These are phyloP conservation scores for Rhodotorula sp. DNA, from an alignment of 1,284 basidiomycete genomes.

Conservation along the genomic window DNA sequence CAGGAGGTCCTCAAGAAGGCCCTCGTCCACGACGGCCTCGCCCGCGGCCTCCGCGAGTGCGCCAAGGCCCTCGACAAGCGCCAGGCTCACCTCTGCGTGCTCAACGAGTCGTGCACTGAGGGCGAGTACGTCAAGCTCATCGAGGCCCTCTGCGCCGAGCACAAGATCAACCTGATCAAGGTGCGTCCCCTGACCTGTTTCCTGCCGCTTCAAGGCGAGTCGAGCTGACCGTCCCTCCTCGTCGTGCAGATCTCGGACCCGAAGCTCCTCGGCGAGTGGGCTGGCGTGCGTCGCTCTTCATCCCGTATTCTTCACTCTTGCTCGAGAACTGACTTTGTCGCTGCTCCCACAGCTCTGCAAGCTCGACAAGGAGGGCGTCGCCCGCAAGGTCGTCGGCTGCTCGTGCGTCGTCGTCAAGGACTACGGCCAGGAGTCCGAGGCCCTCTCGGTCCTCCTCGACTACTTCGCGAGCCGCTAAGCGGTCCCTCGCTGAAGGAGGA, in stretches of 20 bases:
- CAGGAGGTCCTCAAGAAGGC: conserved; percentile 94
- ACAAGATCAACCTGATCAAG: conserved; percentile 90
- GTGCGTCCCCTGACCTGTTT: conserved; percentile 53
- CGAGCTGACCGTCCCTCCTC: not conserved
- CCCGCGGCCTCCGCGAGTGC: conserved; percentile 94
- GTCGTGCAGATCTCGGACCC: conserved; percentile 67
- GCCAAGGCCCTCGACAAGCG: conserved; percentile 98
- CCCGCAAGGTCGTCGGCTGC: conserved; percentile 93
- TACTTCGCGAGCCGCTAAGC: conserved; percentile 28
- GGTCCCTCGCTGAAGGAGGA: too few relatives aligned
- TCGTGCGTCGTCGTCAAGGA: conserved; percentile 98
- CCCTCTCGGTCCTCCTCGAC: conserved; percentile 57
- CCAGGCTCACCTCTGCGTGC: conserved; percentile 97
- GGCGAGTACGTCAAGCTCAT: conserved; percentile 99
- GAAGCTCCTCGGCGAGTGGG: conserved; percentile 97
- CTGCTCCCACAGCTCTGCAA: conserved; percentile 67
- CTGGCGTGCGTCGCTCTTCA: conserved; percentile 47
- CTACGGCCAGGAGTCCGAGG: conserved; percentile 94
- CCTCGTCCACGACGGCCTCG: conserved; percentile 95
- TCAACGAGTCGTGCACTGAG: conserved; percentile 98
- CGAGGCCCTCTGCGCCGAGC: conserved; percentile 95
- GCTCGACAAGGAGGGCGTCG: conserved; percentile 98
- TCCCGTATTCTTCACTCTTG: not conserved
- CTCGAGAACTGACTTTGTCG: not conserved
- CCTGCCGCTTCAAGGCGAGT: not conserved